Evolutionary conservation across 2,329 filamentous ascomycete species (phyloP), one percentile per base, ranked within the genome.

Genomic region (Paracoccidioides brasiliensis): DNA sequence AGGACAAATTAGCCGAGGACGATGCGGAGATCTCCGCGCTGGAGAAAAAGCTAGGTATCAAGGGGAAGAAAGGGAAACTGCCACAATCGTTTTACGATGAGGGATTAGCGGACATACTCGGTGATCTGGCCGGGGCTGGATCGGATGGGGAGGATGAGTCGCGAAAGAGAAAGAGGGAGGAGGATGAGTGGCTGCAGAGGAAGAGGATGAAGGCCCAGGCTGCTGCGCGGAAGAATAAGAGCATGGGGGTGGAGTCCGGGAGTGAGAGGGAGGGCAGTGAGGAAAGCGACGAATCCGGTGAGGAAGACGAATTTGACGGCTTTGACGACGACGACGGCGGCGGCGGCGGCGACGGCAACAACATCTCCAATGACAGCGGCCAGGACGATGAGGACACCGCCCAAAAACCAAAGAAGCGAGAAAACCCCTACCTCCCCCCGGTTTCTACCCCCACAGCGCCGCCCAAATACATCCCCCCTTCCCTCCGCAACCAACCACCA

Each of bases 361-460:
- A 66, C 15, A 62, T 66, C 41, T 65, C 66, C 6, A 70, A 73
- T 3, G 67, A 70, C n/a, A 72, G 72, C 43, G 69, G 71, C 28
- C 67, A 71, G 14, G 64, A 66, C 14, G 52, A 57, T 7, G 57
- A 61, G 30, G 54, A 55, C 9, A 22, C n/a, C 5, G 10, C 43
- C 30, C 48, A 42, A n/a, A 45, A 56, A 53, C 44, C 68, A 68
- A 45, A 76, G 74, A 59, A 77, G 75, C 58, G 82, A 58, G 91
- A 97, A 69, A 96, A 97, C 62, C 91, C 91, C 4, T 97, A 95
- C 62, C 76, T 91, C 52, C 86, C 91, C 3, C 91, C 91, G 7
- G 71, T 77, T 7, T 52, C 60, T 15, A 12, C 66, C 3, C 60
- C 53, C 4, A 10, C 71, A 32, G 65, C 69, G 4, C 68, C 74